phyloP scores from a whole-genome alignment of 352 stramenopile species.

The Phytophthora tubulina region DNA sequence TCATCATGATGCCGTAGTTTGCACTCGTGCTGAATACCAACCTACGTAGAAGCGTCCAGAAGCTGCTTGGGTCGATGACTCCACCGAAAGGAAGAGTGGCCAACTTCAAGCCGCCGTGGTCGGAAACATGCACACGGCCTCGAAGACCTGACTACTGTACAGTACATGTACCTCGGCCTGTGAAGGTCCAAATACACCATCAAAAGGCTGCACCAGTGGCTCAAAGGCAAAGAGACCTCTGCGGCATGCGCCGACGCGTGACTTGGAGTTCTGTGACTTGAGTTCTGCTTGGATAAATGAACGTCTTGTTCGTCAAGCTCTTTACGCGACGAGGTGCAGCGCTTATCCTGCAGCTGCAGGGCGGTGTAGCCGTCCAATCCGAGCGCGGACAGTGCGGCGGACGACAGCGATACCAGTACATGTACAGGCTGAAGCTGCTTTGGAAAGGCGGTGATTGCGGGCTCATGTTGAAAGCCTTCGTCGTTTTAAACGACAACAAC shows the following conservation, averaged over 20 bases:
- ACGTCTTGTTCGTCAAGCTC: neutral
- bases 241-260: neutral
- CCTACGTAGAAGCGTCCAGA: neutral
- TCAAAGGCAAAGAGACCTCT: neutral
- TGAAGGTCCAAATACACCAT: slow-evolving; percentile 18
- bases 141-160: too few relatives aligned
- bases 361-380: neutral
- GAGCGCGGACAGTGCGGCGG: neutral
- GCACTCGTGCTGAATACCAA: slow-evolving; percentile 19
- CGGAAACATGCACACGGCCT: too few relatives aligned
- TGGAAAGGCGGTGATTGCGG: slow-evolving; percentile 1
- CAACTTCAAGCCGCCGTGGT: neutral
- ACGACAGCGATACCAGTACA: neutral
- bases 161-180: neutral
- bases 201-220: neutral
- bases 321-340: neutral
- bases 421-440: neutral
- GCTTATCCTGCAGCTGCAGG: slow-evolving; percentile 3
- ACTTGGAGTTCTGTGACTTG: slow-evolving; percentile 14
- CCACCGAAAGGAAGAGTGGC: slow-evolving; percentile 3
- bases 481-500: too few relatives aligned
- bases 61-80: neutral
- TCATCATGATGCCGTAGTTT: neutral
- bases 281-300: slow-evolving; percentile 13
- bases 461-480: neutral